Percentiles rank a stretch among this genome's conserved stretches.
These are phyloP conservation scores for Eucalyptus sp. DNA, from an alignment of 345 rosid genomes.

Conservation along the genomic window DNA sequence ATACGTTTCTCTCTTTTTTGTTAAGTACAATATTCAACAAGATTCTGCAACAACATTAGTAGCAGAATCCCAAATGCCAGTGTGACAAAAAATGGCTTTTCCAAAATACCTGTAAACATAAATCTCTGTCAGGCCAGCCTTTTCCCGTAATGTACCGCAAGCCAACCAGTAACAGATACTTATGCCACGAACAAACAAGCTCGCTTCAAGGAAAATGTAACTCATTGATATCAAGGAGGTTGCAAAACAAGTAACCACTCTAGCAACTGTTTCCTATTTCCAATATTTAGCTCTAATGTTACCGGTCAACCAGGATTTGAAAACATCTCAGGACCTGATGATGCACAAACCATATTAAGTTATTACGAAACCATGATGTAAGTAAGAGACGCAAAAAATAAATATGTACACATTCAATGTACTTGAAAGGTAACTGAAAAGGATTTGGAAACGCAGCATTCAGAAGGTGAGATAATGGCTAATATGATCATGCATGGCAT, in stretches of 20 bases:
- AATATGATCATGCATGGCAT: no score
- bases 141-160: conserved; percentile 37
- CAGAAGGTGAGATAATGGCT: no score
- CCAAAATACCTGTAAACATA: neutral
- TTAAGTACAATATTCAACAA: neutral
- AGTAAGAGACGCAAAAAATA: neutral
- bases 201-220: neutral
- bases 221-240: conserved; percentile 39
- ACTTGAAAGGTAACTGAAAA: no score
- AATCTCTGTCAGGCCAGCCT: conserved; percentile 32
- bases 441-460: no score
- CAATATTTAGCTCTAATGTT: neutral
- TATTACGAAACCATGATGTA: neutral
- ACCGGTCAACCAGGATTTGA: conserved; percentile 10
- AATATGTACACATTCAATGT: neutral
- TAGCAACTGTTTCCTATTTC: conserved; percentile 34
- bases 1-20: no score
- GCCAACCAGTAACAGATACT: conserved; percentile 37
- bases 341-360: neutral
- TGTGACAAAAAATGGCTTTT: neutral
- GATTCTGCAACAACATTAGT: no score
- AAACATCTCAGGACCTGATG: conserved; percentile 25
- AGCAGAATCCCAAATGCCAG: neutral
- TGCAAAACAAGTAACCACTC: conserved; percentile 25
- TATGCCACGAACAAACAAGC: conserved; percentile 44